Evolutionary conservation across 345 rosid species (phyloP).

Genomic region (Eucalyptus curtisii): DNA sequence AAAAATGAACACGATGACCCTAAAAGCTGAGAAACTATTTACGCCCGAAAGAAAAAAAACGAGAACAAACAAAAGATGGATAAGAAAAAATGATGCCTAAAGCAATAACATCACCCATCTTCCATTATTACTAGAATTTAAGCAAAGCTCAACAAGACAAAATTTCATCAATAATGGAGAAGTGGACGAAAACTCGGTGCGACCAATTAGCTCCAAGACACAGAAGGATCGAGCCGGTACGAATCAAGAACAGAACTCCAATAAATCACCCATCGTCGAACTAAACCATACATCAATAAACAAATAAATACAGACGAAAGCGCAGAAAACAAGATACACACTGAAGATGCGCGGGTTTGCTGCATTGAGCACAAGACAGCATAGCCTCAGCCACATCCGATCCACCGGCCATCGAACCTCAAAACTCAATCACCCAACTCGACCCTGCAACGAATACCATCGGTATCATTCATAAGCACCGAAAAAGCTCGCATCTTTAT

Average conservation of each 20-base stretch:
- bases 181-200: background rate
- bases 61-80: background rate
- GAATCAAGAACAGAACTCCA: background rate
- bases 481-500: background rate
- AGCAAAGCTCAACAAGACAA: background rate
- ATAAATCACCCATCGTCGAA: background rate
- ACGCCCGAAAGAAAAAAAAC: background rate
- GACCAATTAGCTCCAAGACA: background rate
- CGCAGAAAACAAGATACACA: conserved; percentile 1
- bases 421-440: background rate
- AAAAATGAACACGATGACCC: background rate
- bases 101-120: background rate
- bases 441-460: background rate
- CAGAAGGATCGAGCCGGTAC: background rate
- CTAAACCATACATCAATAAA: background rate
- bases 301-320: background rate
- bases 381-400: conserved; percentile 22
- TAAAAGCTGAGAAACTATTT: background rate
- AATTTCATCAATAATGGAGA: background rate
- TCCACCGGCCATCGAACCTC: conserved; percentile 38
- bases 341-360: conserved; percentile 56
- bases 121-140: background rate
- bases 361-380: conserved; percentile 36
- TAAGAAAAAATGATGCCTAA: background rate
- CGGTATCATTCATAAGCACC: background rate